Conservation (phyloP, 2,329 filamentous ascomycete genomes). For the Pyrenochaeta sp. region DNA sequence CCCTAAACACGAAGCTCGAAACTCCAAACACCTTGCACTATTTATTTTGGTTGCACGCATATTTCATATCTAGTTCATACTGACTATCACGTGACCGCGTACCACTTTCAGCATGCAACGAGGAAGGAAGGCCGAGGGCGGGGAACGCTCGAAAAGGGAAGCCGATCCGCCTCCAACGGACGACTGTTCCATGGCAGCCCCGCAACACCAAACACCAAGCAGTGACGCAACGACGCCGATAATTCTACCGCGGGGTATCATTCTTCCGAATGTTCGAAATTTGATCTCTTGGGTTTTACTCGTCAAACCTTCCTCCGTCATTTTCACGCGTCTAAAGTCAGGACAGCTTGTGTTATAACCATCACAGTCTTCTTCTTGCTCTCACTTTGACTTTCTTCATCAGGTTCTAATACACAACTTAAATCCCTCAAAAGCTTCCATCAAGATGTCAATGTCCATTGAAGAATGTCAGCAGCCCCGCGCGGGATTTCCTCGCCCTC, state of each 20-base stretch:
- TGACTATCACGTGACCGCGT: no score
- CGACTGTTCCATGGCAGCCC: slow-evolving; percentile 28
- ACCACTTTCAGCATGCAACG: no score
- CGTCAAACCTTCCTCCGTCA: background rate
- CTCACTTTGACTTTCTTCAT: background rate
- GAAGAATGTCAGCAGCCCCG: slow-evolving; percentile 37
- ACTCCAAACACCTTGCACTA: background rate
- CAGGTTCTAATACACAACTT: background rate
- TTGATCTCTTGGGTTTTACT: slow-evolving; percentile 2
- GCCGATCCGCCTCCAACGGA: slow-evolving; percentile 19
- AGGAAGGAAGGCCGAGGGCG: slow-evolving; percentile 24
- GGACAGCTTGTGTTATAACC: background rate
- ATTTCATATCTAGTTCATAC: no score
- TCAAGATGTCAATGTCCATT: slow-evolving; percentile 46
- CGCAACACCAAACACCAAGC: slow-evolving; percentile 25
- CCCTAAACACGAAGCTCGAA: background rate
- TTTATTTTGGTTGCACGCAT: no score
- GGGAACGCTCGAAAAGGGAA: slow-evolving; percentile 7
- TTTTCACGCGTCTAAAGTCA: background rate
- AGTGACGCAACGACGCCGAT: slow-evolving; percentile 21
- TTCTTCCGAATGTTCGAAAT: background rate
- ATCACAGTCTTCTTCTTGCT: background rate
- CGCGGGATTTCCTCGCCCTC: slow-evolving; percentile 36
- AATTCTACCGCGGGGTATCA: slow-evolving; percentile 8
- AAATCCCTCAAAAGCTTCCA: slow-evolving; percentile 7